Conservation (phyloP, 2,329 filamentous ascomycete species). For the Aspergillus uvarum region DNA sequence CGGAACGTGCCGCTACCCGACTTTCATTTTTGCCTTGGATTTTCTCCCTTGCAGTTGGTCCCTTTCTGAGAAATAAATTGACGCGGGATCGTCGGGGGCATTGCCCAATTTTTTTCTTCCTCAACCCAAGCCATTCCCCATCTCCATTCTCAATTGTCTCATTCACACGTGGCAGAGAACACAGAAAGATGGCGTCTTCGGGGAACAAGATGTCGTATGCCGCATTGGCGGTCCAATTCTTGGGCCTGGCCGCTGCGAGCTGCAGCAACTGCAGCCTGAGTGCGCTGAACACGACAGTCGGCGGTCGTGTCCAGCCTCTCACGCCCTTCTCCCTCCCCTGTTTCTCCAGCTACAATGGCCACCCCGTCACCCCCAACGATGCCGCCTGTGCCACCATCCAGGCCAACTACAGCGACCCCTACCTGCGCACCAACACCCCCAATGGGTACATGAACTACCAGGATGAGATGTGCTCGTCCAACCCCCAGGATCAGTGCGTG, state of each 20-base stretch:
- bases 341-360: slow-evolving; percentile 16
- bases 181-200: slow-evolving; percentile 5
- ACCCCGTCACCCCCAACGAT: slow-evolving; percentile 3
- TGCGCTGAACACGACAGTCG: slow-evolving; percentile 11
- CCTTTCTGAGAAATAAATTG: background rate
- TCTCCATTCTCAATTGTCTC: slow-evolving; percentile 2
- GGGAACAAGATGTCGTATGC: slow-evolving; percentile 3
- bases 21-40: too few relatives aligned
- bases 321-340: slow-evolving; percentile 15
- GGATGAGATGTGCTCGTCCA: slow-evolving; percentile 22
- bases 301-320: slow-evolving; percentile 12
- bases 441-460: slow-evolving; percentile 26
- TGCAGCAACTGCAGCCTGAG: slow-evolving; percentile 1
- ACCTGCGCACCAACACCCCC: slow-evolving; percentile 15
- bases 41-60: too few relatives aligned
- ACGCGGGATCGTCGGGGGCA: slow-evolving; percentile 1
- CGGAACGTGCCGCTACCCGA: too few relatives aligned
- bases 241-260: slow-evolving; percentile 2
- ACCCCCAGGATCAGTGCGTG: slow-evolving; percentile 19
- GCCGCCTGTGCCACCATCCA: slow-evolving; percentile 11
- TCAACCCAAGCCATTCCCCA: background rate
- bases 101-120: background rate
- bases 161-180: background rate
- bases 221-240: background rate
- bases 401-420: slow-evolving; percentile 16